phyloP scores from a whole-genome alignment of 2,329 filamentous ascomycete species.

The Alternaria gaisen region DNA sequence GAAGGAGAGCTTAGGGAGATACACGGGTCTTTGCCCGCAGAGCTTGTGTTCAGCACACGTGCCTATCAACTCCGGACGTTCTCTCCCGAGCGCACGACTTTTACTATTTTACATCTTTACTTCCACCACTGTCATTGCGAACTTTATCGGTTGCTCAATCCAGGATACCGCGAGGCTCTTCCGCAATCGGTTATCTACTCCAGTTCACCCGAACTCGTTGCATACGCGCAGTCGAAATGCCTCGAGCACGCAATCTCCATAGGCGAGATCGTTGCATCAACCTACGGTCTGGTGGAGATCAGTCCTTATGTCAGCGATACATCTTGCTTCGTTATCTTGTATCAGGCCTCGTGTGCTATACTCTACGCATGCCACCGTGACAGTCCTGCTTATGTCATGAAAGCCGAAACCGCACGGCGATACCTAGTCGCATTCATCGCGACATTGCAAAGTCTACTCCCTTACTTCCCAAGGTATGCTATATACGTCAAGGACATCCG shows the following conservation, averaged over 20 bases:
- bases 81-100: slow-evolving; percentile 17
- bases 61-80: slow-evolving; percentile 17
- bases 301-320: slow-evolving; percentile 9
- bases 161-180: slow-evolving; percentile 20
- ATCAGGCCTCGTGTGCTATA: slow-evolving; percentile 25
- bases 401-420: slow-evolving; percentile 8
- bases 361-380: slow-evolving; percentile 24
- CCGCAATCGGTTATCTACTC: slow-evolving; percentile 10
- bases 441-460: background rate
- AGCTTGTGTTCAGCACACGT: slow-evolving; percentile 12
- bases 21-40: slow-evolving; percentile 9
- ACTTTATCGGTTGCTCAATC: slow-evolving; percentile 20
- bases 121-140: slow-evolving; percentile 21
- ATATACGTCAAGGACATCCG: slow-evolving; percentile 21
- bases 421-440: slow-evolving; percentile 20
- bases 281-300: slow-evolving; percentile 2
- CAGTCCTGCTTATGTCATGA: slow-evolving; percentile 20
- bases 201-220: slow-evolving; percentile 15
- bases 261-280: slow-evolving; percentile 17
- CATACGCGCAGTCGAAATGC: slow-evolving; percentile 19
- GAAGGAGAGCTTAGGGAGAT: slow-evolving; percentile 12
- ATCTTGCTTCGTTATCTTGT: slow-evolving; percentile 16
- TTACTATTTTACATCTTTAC: slow-evolving; percentile 16
- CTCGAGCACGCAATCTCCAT: slow-evolving; percentile 17
- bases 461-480: slow-evolving; percentile 12